A percentile compares a stretch with the other conserved stretches of the same genome.
These are phyloP conservation scores for Cenchrus fungigraminus DNA, from an alignment of 176 grass and related monocot species.

Conservation along the genomic window DNA sequence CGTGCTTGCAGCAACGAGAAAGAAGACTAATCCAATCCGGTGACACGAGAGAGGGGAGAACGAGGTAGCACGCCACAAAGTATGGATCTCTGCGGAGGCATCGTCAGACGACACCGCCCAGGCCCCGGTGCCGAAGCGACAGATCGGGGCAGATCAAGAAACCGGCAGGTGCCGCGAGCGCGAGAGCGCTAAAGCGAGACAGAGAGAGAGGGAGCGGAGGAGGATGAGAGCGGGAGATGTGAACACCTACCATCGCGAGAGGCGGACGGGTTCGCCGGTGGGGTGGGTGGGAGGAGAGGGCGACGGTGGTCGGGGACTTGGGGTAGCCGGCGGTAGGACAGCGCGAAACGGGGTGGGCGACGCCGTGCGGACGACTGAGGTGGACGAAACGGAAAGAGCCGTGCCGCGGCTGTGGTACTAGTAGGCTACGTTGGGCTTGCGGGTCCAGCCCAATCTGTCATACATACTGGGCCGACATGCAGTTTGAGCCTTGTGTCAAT, in stretches of 20 bases:
- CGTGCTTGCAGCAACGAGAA: background rate
- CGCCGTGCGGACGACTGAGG: too few relatives aligned
- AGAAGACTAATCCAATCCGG: background rate
- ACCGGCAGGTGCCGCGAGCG: background rate
- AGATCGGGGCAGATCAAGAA: background rate
- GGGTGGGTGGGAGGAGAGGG: background rate
- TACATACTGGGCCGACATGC: too few relatives aligned
- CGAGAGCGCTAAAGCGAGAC: background rate
- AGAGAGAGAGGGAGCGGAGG: background rate
- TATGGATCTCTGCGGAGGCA: background rate
- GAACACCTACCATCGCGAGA: background rate
- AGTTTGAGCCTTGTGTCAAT: too few relatives aligned
- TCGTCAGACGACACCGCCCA: too few relatives aligned
- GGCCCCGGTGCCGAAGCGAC: too few relatives aligned
- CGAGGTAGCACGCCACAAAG: background rate
- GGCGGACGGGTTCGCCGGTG: too few relatives aligned
- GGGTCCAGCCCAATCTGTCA: too few relatives aligned
- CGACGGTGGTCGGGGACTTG: background rate
- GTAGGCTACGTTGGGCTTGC: too few relatives aligned
- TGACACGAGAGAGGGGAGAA: too few relatives aligned
- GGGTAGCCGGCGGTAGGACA: background rate
- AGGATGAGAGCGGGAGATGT: background rate
- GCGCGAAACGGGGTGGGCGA: too few relatives aligned
- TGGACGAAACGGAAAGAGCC: too few relatives aligned
- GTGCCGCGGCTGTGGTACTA: too few relatives aligned